Conservation (phyloP, 176 grass and related monocot species). For the bread wheat (Triticum aestivum) region IWGSC_CS_RefSeq_v2.1 NC_057803.1:593251926-593252425, state of each 20-base stretch:
- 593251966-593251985: neutral
- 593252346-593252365: too few relatives aligned
- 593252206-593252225: neutral
- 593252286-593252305: too few relatives aligned
- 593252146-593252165: neutral
- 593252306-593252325: too few relatives aligned
- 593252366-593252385: too few relatives aligned
- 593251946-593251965: conserved; percentile 12
- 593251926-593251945: neutral
- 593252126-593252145: conserved; percentile 37
- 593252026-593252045: conserved; percentile 6
- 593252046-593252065: neutral
- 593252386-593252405: too few relatives aligned
- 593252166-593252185: neutral
- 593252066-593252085: conserved; percentile 30
- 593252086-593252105: conserved; percentile 22
- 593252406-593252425: too few relatives aligned
- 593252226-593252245: neutral
- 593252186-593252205: conserved; percentile 16
- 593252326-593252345: too few relatives aligned
- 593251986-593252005: conserved; percentile 6
- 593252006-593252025: neutral
- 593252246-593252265: neutral
- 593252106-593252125: conserved; percentile 23
- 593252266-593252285: too few relatives aligned